Conservation (phyloP, 495 filamentous ascomycete genomes). For the Aspergillus carlsbadensis region DNA sequence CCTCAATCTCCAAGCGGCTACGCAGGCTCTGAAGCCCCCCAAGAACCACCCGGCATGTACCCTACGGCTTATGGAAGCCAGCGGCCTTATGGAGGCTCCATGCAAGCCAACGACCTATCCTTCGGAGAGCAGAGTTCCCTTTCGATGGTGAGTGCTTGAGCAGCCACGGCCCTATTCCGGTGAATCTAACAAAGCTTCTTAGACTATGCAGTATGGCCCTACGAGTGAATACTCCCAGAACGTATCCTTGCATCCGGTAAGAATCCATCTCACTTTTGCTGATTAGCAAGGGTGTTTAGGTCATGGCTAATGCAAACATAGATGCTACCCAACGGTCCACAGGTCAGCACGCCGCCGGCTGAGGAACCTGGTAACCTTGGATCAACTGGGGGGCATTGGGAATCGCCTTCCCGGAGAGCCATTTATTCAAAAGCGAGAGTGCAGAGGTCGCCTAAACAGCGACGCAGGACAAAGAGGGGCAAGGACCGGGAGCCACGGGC, state of each 20-base stretch:
- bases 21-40: slow-evolving; percentile 14
- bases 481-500: slow-evolving; percentile 2
- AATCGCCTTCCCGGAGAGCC: slow-evolving; percentile 10
- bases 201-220: slow-evolving; percentile 15
- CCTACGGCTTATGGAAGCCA: slow-evolving; percentile 13
- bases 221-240: slow-evolving; percentile 17
- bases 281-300: background rate
- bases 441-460: slow-evolving; percentile 3
- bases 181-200: slow-evolving; percentile 9
- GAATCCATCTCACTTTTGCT: background rate
- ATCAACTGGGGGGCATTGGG: slow-evolving; percentile 9
- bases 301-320: slow-evolving; percentile 1
- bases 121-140: slow-evolving; percentile 10
- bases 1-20: slow-evolving; percentile 26
- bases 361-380: slow-evolving; percentile 22
- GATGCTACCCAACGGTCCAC: slow-evolving; percentile 15
- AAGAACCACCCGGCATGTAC: slow-evolving; percentile 15
- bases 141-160: slow-evolving; percentile 12
- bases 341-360: slow-evolving; percentile 30
- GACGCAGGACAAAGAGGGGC: slow-evolving; percentile 11
- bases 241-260: slow-evolving; percentile 22
- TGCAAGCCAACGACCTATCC: background rate
- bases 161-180: too few relatives aligned
- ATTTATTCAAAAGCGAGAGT: slow-evolving; percentile 6
- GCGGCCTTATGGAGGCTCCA: background rate